Evolutionary conservation across 805 yeast genomes (phyloP).

Genomic region (Priceomyces medius): DNA sequence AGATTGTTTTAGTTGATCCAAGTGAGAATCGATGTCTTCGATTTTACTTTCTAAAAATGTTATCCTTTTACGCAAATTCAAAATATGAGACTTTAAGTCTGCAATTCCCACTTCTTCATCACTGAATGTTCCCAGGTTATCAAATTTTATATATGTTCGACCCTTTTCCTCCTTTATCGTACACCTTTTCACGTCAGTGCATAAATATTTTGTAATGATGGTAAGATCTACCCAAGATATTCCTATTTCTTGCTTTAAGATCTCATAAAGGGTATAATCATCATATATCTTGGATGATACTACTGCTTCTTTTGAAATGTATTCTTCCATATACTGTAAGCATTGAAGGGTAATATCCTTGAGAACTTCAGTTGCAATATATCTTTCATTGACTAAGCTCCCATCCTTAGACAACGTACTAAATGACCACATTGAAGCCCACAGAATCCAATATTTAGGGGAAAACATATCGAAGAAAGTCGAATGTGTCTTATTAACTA

Average conservation of each 20-base stretch:
- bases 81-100: slow-evolving; percentile 22
- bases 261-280: slow-evolving; percentile 10
- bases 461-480: slow-evolving; percentile 9
- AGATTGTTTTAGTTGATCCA: slow-evolving; percentile 6
- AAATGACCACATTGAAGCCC: slow-evolving; percentile 9
- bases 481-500: slow-evolving; percentile 1
- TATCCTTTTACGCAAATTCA: slow-evolving; percentile 18
- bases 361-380: slow-evolving; percentile 22
- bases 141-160: slow-evolving; percentile 22
- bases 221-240: slow-evolving; percentile 25
- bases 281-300: slow-evolving; percentile 17
- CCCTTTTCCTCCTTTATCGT: slow-evolving; percentile 10
- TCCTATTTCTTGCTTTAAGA: slow-evolving; percentile 8
- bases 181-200: slow-evolving; percentile 23
- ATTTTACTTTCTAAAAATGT: slow-evolving; percentile 19
- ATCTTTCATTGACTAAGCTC: slow-evolving; percentile 18
- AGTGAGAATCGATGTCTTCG: slow-evolving; percentile 14
- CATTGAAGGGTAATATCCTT: slow-evolving; percentile 7
- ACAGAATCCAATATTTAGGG: slow-evolving; percentile 13
- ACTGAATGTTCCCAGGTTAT: slow-evolving; percentile 11
- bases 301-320: slow-evolving; percentile 11
- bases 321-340: slow-evolving; percentile 5
- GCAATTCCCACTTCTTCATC: slow-evolving; percentile 33
- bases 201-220: slow-evolving; percentile 25
- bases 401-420: background rate